Evolutionary conservation across 73 alveolate genomes (phyloP).

Genomic region (Tetrahymena borealis): DNA sequence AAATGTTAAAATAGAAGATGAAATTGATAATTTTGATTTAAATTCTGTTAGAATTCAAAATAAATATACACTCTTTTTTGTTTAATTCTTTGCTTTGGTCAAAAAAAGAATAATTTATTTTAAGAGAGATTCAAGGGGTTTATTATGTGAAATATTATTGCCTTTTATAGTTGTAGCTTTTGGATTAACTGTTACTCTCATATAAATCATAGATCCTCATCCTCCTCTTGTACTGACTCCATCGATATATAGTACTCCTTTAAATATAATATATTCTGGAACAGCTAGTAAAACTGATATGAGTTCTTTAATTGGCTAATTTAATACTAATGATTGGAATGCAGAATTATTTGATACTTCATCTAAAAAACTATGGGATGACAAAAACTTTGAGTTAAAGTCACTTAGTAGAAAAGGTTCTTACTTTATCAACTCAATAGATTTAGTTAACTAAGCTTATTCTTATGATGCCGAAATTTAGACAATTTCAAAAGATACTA

Average conservation of each 20-base stretch:
- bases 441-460: background rate
- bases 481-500: constrained; percentile 22
- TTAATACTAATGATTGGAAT: background rate
- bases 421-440: background rate
- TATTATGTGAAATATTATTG: constrained; percentile 51
- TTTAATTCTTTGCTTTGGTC: constrained; percentile 52
- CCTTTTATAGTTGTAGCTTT: constrained; percentile 58
- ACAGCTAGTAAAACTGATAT: background rate
- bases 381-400: background rate
- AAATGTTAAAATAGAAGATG: background rate
- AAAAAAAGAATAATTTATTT: constrained; percentile 45
- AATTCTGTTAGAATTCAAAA: constrained; percentile 46
- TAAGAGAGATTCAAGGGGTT: constrained; percentile 54
- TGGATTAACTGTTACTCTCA: constrained; percentile 53
- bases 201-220: constrained; percentile 11
- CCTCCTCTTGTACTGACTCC: background rate
- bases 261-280: background rate
- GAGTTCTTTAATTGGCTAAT: background rate
- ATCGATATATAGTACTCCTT: background rate
- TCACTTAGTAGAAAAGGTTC: background rate
- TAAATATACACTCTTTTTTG: constrained; percentile 18
- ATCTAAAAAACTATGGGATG: background rate
- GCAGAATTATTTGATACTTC: background rate
- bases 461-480: background rate
- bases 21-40: constrained; percentile 51